A percentile compares a stretch with the other conserved stretches of the same genome.
These are phyloP conservation scores for Wakefieldia striispora DNA, from an alignment of 768 basidiomycete genomes.

Conservation along the genomic window DNA sequence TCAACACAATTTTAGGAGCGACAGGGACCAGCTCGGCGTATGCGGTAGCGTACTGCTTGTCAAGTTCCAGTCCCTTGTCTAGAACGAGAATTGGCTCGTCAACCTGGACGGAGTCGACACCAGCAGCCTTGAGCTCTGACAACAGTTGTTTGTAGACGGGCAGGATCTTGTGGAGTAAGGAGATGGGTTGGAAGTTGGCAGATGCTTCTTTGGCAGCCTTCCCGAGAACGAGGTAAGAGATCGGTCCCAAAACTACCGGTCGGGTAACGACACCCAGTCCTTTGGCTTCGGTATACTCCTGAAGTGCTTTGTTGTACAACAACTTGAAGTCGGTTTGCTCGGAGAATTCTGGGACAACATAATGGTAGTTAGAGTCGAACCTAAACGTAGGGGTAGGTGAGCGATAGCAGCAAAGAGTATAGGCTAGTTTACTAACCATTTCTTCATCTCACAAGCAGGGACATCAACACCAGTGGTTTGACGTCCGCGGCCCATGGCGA, in stretches of 20 bases:
- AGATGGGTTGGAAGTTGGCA: slow-evolving; percentile 85
- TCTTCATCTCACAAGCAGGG: slow-evolving; percentile 98
- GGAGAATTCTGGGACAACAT: slow-evolving; percentile 95
- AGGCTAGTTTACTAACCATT: slow-evolving; percentile 65
- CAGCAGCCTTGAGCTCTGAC: slow-evolving; percentile 86
- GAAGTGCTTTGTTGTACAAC: slow-evolving; percentile 91
- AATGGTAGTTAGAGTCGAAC: slow-evolving; percentile 99
- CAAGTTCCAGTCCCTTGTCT: slow-evolving; percentile 74
- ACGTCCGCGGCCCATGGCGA: slow-evolving; percentile 98
- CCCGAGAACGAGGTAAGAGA: slow-evolving; percentile 92
- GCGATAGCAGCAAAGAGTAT: not conserved
- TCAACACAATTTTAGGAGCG: slow-evolving; percentile 88
- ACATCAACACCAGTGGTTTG: slow-evolving; percentile 95
- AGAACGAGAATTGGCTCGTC: slow-evolving; percentile 97
- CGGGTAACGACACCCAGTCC: slow-evolving; percentile 85
- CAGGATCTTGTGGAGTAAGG: slow-evolving; percentile 83
- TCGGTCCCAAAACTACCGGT: slow-evolving; percentile 92
- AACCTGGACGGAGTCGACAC: slow-evolving; percentile 92
- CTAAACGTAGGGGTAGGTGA: slow-evolving; percentile 37
- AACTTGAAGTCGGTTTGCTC: slow-evolving; percentile 91
- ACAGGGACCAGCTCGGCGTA: slow-evolving; percentile 81
- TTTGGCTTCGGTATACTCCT: slow-evolving; percentile 94
- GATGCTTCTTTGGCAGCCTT: slow-evolving; percentile 86
- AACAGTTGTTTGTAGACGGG: slow-evolving; percentile 92
- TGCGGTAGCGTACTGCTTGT: slow-evolving; percentile 74